Evolutionary conservation across 2,329 filamentous ascomycete species (phyloP), one percentile per base, ranked within the genome.

Genomic region (Cordyceps militaris): DNA sequence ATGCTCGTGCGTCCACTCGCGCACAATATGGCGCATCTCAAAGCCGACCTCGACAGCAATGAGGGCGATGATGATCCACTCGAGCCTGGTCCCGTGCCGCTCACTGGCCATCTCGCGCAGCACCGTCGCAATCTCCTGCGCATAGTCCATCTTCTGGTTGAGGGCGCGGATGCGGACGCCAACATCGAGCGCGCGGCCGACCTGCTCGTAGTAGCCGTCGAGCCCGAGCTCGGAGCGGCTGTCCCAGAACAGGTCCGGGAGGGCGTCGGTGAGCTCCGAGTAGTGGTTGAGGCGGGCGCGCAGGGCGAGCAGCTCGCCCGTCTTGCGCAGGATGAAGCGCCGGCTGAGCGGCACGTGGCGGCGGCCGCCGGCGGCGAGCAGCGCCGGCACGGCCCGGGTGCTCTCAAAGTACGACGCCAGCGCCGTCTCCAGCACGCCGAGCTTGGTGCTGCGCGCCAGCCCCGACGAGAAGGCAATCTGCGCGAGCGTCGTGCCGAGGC

Each of bases 111-210:
- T 86, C 71, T 97, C 91, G 59, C 94, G 80, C 61, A 97, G 74
- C 16, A 97, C 92, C 54, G 80, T 89, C 7, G 94, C 91, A 70
- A 97, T 97, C 71, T 97, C 93, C 67, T 94, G 89, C 1, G 93
- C 94, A 70, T 99, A 97, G 67, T 96, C 93, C 83, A 99, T 95
- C 76, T 96, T 96, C 74, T 96, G 90, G 70, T 99, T 99, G 64
- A 97, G 74, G 19, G 90, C 86, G 66, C 89, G 89, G 74, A 97
- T 97, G 52, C 94, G 83, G 26, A 94, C 89, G 34, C 89, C 89
- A 24, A 97, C 92, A 71, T 97, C 94, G 36, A 99, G 80, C 0
- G 91, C 91, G 56, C 87, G 84, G 42, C 93, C 92, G 42, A 97
- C 91, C 71, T 94, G 89, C 64, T 96, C 92, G 71, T 97, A 99